Evolutionary conservation across 2,329 filamentous ascomycete genomes (phyloP).

Genomic region (Neofusicoccum sp.): DNA sequence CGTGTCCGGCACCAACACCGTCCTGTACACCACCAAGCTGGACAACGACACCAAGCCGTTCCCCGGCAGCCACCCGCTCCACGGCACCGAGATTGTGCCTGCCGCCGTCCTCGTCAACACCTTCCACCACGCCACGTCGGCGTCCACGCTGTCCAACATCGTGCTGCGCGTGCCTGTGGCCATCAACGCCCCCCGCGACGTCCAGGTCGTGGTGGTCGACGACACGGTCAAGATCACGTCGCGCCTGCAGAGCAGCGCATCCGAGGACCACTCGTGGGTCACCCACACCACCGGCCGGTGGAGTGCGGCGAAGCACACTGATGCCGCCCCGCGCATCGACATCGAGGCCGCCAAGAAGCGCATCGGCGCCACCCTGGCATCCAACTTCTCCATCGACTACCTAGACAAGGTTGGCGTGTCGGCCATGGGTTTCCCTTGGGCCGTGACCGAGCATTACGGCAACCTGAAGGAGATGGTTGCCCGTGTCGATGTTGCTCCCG

Average conservation of each 20-base stretch:
- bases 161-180: conserved; percentile 41
- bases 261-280: conserved; percentile 33
- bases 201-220: conserved; percentile 43
- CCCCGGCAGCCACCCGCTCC: conserved; percentile 44
- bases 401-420: conserved; percentile 44
- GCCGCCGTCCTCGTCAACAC: conserved; percentile 48
- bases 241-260: conserved; percentile 27
- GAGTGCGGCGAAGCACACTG: neutral
- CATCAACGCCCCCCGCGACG: conserved; percentile 36
- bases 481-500: conserved; percentile 40
- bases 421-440: conserved; percentile 48
- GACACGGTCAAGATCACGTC: conserved; percentile 40
- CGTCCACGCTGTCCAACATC: conserved; percentile 34
- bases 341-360: conserved; percentile 32
- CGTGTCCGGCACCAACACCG: conserved; percentile 32
- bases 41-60: conserved; percentile 45
- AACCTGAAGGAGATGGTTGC: conserved; percentile 46
- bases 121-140: conserved; percentile 39
- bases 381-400: conserved; percentile 44
- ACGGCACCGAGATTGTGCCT: conserved; percentile 48
- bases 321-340: conserved; percentile 29
- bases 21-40: conserved; percentile 34
- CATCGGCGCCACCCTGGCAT: conserved; percentile 29
- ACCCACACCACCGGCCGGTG: conserved; percentile 34
- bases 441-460: conserved; percentile 42